Conservation (phyloP, 139 green algal genomes). For the Marvania coccoides region DNA sequence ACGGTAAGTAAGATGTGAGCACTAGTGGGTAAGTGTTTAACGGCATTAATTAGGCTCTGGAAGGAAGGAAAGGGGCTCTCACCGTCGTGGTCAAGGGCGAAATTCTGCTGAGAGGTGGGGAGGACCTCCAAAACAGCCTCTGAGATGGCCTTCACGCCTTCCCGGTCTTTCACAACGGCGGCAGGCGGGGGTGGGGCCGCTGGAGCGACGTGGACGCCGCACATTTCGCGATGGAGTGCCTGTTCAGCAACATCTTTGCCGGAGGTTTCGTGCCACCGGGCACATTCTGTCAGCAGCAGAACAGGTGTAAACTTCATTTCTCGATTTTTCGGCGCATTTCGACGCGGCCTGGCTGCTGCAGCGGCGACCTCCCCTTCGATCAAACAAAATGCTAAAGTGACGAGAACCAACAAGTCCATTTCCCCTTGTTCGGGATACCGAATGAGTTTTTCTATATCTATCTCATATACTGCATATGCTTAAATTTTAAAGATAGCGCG, state of each 20-base stretch:
- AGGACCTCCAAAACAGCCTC: slow-evolving; percentile 4
- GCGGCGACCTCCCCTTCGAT: too few relatives aligned
- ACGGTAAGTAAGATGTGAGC: not conserved
- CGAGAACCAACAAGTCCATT: not conserved
- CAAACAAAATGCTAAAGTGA: not conserved
- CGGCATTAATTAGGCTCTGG: too few relatives aligned
- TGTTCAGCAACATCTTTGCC: not conserved
- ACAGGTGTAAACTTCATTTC: too few relatives aligned
- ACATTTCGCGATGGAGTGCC: not conserved
- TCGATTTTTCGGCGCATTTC: too few relatives aligned
- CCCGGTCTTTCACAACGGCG: not conserved
- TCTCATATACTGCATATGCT: too few relatives aligned
- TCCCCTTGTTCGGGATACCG: too few relatives aligned
- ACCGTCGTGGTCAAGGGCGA: not conserved
- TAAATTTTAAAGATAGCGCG: too few relatives aligned
- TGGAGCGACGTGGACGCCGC: not conserved
- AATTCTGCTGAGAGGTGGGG: not conserved
- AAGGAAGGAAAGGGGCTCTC: too few relatives aligned
- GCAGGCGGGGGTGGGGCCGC: not conserved
- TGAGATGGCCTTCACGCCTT: not conserved
- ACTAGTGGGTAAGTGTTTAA: not conserved
- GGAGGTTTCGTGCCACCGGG: not conserved
- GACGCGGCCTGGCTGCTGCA: too few relatives aligned
- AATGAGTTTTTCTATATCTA: too few relatives aligned
- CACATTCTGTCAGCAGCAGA: not conserved